These are phyloP conservation scores for Magnaporthiopsis incrustans DNA, from an alignment of 2,329 filamentous ascomycete species.

Conservation along the genomic window DNA sequence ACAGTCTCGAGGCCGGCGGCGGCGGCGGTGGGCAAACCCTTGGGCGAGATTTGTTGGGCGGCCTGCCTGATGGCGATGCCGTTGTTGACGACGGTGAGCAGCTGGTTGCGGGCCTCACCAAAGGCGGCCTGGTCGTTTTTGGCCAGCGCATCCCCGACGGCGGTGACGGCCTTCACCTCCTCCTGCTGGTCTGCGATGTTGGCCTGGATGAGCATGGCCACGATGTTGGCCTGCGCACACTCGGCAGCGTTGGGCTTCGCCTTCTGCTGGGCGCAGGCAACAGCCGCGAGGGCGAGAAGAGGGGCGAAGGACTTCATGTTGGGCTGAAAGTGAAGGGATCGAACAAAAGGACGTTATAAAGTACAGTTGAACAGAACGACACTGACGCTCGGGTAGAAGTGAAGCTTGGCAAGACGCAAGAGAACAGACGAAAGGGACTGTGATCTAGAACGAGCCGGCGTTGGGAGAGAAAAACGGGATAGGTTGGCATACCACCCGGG, in stretches of 20 bases:
- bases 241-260: not conserved
- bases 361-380: too few species aligned
- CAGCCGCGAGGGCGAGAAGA: not conserved
- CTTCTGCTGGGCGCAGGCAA: not conserved
- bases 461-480: too few species aligned
- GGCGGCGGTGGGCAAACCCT: constrained; percentile 10
- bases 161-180: constrained; percentile 13
- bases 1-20: constrained; percentile 13
- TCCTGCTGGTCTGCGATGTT: constrained; percentile 18
- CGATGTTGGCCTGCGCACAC: constrained; percentile 14
- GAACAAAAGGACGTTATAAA: too few species aligned
- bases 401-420: too few species aligned
- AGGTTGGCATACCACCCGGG: too few species aligned
- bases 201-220: constrained; percentile 16
- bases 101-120: constrained; percentile 11
- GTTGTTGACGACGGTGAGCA: constrained; percentile 15
- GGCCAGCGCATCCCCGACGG: constrained; percentile 12
- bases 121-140: constrained; percentile 11
- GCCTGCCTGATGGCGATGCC: constrained; percentile 16
- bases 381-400: too few species aligned
- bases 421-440: too few species aligned
- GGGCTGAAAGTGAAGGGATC: too few species aligned
- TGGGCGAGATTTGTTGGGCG: constrained; percentile 16
- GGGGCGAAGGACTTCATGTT: not conserved
- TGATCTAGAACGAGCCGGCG: too few species aligned